phyloP scores from a whole-genome alignment of 2,329 filamentous ascomycete species.

The Exophiala aquamarina region DNA sequence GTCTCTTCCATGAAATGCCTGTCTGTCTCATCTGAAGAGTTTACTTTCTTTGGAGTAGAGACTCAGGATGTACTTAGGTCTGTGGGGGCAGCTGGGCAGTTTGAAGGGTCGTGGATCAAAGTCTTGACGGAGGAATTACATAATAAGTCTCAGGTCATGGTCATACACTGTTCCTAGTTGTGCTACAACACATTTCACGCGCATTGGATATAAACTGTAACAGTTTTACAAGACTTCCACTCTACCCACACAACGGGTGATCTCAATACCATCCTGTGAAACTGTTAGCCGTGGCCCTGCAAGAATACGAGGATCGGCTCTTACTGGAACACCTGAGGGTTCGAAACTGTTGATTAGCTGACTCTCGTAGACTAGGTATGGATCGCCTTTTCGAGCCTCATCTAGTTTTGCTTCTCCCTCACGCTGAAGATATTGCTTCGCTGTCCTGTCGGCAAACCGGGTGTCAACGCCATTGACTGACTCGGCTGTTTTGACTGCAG shows the following conservation, averaged over 20 bases:
- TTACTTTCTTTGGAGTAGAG: no score
- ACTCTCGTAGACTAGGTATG: conserved; percentile 61
- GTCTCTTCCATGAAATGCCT: no score
- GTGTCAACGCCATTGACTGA: conserved; percentile 20
- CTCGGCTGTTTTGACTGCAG: conserved; percentile 16
- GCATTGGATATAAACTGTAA: no score
- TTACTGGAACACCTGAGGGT: conserved; percentile 62
- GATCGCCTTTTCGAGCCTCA: conserved; percentile 30
- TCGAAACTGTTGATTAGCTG: conserved; percentile 64
- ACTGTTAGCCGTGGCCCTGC: background rate
- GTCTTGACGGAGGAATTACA: no score
- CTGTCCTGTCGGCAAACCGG: conserved; percentile 26
- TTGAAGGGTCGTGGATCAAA: no score
- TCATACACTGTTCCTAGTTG: no score
- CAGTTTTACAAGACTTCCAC: background rate
- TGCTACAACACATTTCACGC: no score
- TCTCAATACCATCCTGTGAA: conserved; percentile 65
- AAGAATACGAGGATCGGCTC: background rate
- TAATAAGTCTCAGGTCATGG: no score
- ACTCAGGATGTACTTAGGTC: no score
- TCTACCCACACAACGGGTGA: conserved; percentile 55
- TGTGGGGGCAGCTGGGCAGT: no score
- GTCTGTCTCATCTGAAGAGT: no score
- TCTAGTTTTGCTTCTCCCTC: conserved; percentile 29
- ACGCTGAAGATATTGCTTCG: conserved; percentile 29